Evolutionary conservation across 2,329 filamentous ascomycete genomes (phyloP), one percentile per base, ranked within the genome.

Genomic region (Dissoconium aciculare): DNA sequence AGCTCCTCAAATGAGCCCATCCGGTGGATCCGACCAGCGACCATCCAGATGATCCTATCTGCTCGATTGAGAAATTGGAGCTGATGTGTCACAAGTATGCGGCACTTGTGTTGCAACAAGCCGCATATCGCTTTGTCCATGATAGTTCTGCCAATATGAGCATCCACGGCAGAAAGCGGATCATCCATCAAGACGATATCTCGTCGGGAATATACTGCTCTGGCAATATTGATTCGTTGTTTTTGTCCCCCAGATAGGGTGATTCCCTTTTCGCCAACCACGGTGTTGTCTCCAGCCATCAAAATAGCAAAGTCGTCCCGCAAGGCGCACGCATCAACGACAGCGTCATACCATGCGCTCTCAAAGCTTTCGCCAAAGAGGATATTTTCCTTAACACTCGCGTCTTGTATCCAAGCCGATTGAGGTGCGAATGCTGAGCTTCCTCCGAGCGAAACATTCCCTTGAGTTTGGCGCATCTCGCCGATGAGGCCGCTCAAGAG

Each of bases 361-460:
- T 83, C 69, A 23, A 91, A 14, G 83, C 65, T 81, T 84, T 6
- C 24, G 17, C 83, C 83, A 46, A 93, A 93, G 1, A 83, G 54
- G 33, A 94, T 87, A 46, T 93, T 93, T 13, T 91, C 71, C 35
- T 71, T 71, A 3, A 93, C 67, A 1, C 77, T 78, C 0, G 80
- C 66, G 47, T 92, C 93, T 50, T 93, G 83, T 27, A 94, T 89
- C 85, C 85, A 94, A 0, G 85, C 82, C 79, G 42, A 85, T 66
- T 0, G 69, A 64, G 4, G 85, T 67, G 17, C 77, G 66, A 5
- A 82, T 82, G 3, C 57, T 60, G 0, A 78, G 85, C 54, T 76
- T 78, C 28, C 81, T 81, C n/a, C n/a, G n/a, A n/a, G n/a, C n/a
- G n/a, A n/a, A n/a, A n/a, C n/a, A n/a, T n/a, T n/a, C n/a, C n/a